Evolutionary conservation across 2,329 filamentous ascomycete genomes (phyloP).

Genomic region (Neofusicoccum sp.): DNA sequence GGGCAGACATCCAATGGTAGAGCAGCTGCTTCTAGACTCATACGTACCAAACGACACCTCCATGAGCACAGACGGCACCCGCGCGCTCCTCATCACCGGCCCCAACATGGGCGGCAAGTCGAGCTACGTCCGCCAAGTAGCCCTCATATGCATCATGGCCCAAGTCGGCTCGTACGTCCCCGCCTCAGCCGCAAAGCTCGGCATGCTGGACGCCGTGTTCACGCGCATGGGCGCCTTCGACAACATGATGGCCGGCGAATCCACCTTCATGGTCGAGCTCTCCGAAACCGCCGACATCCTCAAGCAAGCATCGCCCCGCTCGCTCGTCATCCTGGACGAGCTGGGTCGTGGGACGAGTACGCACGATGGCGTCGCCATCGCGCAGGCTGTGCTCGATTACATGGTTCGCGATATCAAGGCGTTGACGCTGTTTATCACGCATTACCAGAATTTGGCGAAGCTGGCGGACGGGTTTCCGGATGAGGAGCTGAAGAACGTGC

Average conservation of each 20-base stretch:
- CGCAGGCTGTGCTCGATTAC: slow-evolving; percentile 83
- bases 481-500: slow-evolving; percentile 75
- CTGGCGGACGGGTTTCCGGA: slow-evolving; percentile 66
- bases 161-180: slow-evolving; percentile 95
- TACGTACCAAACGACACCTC: slow-evolving; percentile 90
- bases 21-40: slow-evolving; percentile 77
- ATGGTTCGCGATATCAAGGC: slow-evolving; percentile 72
- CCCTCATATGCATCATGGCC: slow-evolving; percentile 87
- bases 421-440: slow-evolving; percentile 92
- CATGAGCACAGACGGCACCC: slow-evolving; percentile 56
- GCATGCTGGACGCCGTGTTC: slow-evolving; percentile 86
- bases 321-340: slow-evolving; percentile 90
- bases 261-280: slow-evolving; percentile 97
- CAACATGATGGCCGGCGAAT: slow-evolving; percentile 92
- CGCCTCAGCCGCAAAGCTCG: slow-evolving; percentile 69
- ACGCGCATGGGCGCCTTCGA: slow-evolving; percentile 96
- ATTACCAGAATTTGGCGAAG: slow-evolving; percentile 85
- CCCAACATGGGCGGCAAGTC: slow-evolving; percentile 99
- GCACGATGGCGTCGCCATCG: slow-evolving; percentile 94
- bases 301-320: slow-evolving; percentile 79
- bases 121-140: slow-evolving; percentile 91
- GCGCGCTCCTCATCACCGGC: slow-evolving; percentile 86
- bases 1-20: slow-evolving; percentile 93
- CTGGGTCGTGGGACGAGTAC: slow-evolving; percentile 90
- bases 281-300: slow-evolving; percentile 90